A percentile compares a stretch with the other conserved stretches of the same genome.
Conservation (phyloP, 1,139 yeast genomes). For the Candida glucosophila region DNA sequence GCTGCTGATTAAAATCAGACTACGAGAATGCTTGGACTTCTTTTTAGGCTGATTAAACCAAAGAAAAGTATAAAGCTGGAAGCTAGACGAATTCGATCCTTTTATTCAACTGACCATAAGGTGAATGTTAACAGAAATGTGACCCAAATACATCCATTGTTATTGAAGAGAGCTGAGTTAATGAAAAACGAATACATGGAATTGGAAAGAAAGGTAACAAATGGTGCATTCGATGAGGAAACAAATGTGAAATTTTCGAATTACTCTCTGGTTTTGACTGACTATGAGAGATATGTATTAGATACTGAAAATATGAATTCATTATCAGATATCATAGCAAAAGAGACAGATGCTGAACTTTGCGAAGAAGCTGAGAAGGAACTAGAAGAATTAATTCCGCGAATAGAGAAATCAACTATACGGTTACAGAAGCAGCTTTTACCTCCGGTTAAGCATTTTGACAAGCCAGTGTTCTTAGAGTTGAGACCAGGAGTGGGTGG, state of each 20-base stretch:
- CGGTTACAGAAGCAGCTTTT: slow-evolving; percentile 50
- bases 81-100: too few relatives aligned
- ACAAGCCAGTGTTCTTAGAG: slow-evolving; percentile 73
- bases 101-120: too few relatives aligned
- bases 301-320: slow-evolving; percentile 28
- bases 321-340: slow-evolving; percentile 24
- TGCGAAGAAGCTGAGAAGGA: slow-evolving; percentile 20
- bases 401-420: slow-evolving; percentile 24
- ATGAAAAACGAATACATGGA: slow-evolving; percentile 41
- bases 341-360: slow-evolving; percentile 21
- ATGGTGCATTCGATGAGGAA: slow-evolving; percentile 44
- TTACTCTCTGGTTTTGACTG: slow-evolving; percentile 44
- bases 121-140: too few relatives aligned
- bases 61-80: slow-evolving; percentile 1
- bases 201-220: slow-evolving; percentile 40
- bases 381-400: slow-evolving; percentile 21
- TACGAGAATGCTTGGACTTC: not conserved
- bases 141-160: slow-evolving; percentile 44
- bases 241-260: slow-evolving; percentile 50
- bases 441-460: slow-evolving; percentile 73
- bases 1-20: too few relatives aligned
- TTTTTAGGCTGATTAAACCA: slow-evolving; percentile 1
- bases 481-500: slow-evolving; percentile 97
- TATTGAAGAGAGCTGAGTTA: slow-evolving; percentile 52
- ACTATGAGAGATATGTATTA: slow-evolving; percentile 38